These are phyloP conservation scores for Cylindrodendrum hubeiense DNA, from an alignment of 2,329 filamentous ascomycete genomes.

Conservation along the genomic window DNA sequence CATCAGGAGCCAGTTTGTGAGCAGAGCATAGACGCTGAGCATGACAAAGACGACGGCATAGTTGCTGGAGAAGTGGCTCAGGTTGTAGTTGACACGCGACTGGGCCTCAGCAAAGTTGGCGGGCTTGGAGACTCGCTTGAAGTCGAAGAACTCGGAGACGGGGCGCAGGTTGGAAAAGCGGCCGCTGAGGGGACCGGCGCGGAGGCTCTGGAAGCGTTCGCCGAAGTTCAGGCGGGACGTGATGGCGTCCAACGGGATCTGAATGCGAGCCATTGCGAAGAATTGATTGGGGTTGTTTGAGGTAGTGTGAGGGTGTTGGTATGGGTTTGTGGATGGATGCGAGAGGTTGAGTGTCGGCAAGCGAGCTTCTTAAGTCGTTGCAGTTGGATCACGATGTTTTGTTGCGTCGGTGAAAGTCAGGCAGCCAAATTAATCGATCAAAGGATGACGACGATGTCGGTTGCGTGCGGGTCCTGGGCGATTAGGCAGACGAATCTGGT, in stretches of 20 bases:
- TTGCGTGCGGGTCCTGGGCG: conserved; percentile 31
- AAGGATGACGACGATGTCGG: conserved; percentile 29
- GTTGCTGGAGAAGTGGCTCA: conserved; percentile 98
- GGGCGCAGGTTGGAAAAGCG: conserved; percentile 95
- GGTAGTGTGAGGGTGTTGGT: background rate
- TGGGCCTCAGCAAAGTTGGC: conserved; percentile 91
- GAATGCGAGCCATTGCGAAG: conserved; percentile 81
- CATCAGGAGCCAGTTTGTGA: conserved; percentile 87
- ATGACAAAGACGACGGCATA: conserved; percentile 95
- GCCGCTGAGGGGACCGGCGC: conserved; percentile 80
- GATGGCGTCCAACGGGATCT: conserved; percentile 91
- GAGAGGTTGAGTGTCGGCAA: background rate
- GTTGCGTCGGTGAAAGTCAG: conserved; percentile 21
- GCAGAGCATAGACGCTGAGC: conserved; percentile 93
- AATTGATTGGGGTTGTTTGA: conserved; percentile 14
- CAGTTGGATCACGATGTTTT: background rate
- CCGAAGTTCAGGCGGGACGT: conserved; percentile 90
- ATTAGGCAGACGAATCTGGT: conserved; percentile 20
- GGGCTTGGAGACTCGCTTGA: conserved; percentile 96
- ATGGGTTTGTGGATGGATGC: background rate
- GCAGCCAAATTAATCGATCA: conserved; percentile 40
- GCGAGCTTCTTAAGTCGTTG: conserved; percentile 2
- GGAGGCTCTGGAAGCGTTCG: conserved; percentile 87
- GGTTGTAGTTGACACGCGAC: conserved; percentile 95
- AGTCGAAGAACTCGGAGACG: conserved; percentile 91